Evolutionary conservation across 306 rosid species (phyloP).

Genomic region (Citrullus mucosospermus): DNA sequence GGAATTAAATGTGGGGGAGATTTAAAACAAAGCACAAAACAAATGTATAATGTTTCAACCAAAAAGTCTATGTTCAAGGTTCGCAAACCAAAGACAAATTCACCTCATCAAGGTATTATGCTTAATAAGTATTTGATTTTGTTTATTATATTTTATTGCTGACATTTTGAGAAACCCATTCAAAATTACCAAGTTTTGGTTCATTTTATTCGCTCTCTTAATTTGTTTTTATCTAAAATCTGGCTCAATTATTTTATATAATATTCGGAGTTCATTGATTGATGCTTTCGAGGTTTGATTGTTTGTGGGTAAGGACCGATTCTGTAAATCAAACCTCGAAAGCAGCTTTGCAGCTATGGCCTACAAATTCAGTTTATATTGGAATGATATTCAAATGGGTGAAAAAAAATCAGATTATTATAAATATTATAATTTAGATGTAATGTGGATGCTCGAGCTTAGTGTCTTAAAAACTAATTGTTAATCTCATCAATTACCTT

Average conservation of each 20-base stretch:
- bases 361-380: background rate
- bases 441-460: too few species aligned
- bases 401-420: background rate
- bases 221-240: background rate
- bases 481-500: too few species aligned
- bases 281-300: background rate
- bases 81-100: background rate
- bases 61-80: background rate
- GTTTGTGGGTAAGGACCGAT: background rate
- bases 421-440: too few species aligned
- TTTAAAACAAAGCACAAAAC: background rate
- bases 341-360: background rate
- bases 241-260: background rate
- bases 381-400: background rate
- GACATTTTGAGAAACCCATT: background rate
- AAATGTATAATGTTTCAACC: background rate
- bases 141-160: background rate
- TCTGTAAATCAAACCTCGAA: background rate
- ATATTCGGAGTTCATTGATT: background rate
- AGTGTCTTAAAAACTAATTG: too few species aligned
- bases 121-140: background rate
- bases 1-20: background rate
- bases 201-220: background rate
- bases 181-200: background rate
- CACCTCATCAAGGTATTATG: background rate